Conservation (phyloP, 2,329 filamentous ascomycete genomes). For the Ceratocystis destructans region DNA sequence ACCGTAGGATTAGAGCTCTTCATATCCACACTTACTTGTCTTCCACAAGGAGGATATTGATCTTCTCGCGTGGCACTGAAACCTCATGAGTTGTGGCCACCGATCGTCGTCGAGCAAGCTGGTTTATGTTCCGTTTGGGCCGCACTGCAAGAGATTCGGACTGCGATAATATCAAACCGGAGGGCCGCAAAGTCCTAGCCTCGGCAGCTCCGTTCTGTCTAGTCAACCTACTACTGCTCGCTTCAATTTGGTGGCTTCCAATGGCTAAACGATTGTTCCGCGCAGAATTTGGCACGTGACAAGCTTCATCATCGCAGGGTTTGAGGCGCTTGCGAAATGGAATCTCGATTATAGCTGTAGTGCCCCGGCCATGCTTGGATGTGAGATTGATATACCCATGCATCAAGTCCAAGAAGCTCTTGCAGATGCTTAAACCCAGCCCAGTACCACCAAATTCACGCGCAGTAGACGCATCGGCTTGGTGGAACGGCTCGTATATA, state of each 20-base stretch:
- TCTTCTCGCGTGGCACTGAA: slow-evolving; percentile 35
- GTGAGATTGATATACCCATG: slow-evolving; percentile 58
- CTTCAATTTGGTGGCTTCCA: neutral
- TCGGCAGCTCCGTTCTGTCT: neutral
- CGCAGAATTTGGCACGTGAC: neutral
- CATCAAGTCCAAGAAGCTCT: slow-evolving; percentile 70
- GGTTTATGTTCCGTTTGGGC: slow-evolving; percentile 21
- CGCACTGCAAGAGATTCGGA: neutral
- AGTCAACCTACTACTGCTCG: neutral
- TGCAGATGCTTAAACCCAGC: slow-evolving; percentile 65
- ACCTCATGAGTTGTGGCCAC: slow-evolving; percentile 30
- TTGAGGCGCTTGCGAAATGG: slow-evolving; percentile 50
- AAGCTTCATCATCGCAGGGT: neutral
- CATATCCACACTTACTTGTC: slow-evolving; percentile 48
- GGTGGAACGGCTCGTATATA: slow-evolving; percentile 68
- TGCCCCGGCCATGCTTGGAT: slow-evolving; percentile 53
- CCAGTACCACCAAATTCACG: slow-evolving; percentile 68
- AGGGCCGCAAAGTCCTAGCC: too few relatives aligned
- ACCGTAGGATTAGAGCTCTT: neutral
- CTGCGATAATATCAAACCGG: neutral
- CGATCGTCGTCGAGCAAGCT: slow-evolving; percentile 19
- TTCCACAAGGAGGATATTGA: slow-evolving; percentile 65
- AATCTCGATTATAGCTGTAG: slow-evolving; percentile 62
- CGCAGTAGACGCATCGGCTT: slow-evolving; percentile 68
- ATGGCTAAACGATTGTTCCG: neutral